These are phyloP conservation scores for Deinandra increscens DNA, from an alignment of 129 eudicot genomes.

Conservation along the genomic window DNA sequence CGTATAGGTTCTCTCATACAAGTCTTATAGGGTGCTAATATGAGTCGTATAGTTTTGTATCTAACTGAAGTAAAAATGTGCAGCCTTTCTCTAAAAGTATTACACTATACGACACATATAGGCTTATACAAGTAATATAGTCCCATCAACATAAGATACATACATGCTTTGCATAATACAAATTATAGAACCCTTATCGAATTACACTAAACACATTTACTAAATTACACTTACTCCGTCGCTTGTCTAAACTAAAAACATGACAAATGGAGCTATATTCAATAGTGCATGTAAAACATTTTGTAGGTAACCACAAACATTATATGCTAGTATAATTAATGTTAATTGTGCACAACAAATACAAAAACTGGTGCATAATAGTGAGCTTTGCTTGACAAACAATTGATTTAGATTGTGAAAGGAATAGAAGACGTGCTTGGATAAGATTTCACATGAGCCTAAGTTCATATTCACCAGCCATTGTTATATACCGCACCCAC, in stretches of 20 bases:
- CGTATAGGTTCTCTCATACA: too few relatives aligned
- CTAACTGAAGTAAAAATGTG: too few relatives aligned
- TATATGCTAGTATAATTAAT: slow-evolving; percentile 19
- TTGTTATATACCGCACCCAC: slow-evolving; percentile 96
- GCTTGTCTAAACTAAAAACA: not conserved
- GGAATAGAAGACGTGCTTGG: slow-evolving; percentile 23
- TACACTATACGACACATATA: too few relatives aligned
- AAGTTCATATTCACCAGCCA: slow-evolving; percentile 97
- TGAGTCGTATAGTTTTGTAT: too few relatives aligned
- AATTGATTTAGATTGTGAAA: slow-evolving; percentile 20
- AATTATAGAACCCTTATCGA: not conserved
- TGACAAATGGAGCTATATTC: not conserved
- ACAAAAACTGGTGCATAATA: slow-evolving; percentile 22
- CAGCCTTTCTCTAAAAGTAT: too few relatives aligned
- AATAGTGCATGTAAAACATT: slow-evolving; percentile 8
- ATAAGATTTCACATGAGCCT: slow-evolving; percentile 50
- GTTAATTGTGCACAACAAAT: slow-evolving; percentile 23
- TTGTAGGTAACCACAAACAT: not conserved
- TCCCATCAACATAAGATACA: too few relatives aligned
- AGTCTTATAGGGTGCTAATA: too few relatives aligned
- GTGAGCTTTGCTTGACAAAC: slow-evolving; percentile 6
- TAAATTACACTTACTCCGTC: not conserved
- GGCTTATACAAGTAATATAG: too few relatives aligned
- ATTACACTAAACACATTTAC: not conserved
- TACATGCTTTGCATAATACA: too few relatives aligned